These are phyloP conservation scores for Rhypophila decipiens DNA, from an alignment of 495 filamentous ascomycete genomes.

Conservation along the genomic window DNA sequence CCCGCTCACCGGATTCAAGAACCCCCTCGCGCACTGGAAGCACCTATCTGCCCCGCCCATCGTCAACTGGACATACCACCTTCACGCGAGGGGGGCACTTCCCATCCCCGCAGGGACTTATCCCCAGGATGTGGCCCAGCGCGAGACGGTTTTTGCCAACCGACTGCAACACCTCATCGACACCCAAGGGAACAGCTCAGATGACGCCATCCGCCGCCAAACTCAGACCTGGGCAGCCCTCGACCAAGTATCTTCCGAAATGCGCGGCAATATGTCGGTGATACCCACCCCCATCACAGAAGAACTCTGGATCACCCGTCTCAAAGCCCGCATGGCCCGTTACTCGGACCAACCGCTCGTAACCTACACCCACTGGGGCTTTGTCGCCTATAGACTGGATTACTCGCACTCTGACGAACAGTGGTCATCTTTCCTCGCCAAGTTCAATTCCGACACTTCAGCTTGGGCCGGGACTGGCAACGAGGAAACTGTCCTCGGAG, in stretches of 20 bases:
- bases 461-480: slow-evolving; percentile 4
- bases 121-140: background rate
- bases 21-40: slow-evolving; percentile 5
- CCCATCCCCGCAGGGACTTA: background rate
- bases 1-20: slow-evolving; percentile 8
- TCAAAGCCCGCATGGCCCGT: background rate
- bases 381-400: slow-evolving; percentile 12
- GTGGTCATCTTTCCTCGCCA: slow-evolving; percentile 4
- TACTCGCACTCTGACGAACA: slow-evolving; percentile 5
- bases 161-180: background rate
- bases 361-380: slow-evolving; percentile 9
- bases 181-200: background rate
- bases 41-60: slow-evolving; percentile 1
- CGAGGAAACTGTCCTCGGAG: slow-evolving; percentile 1
- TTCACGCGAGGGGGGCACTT: background rate
- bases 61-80: slow-evolving; percentile 7
- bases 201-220: background rate
- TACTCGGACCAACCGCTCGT: background rate
- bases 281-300: background rate
- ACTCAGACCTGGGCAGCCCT: background rate
- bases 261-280: slow-evolving; percentile 13
- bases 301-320: slow-evolving; percentile 6
- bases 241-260: no score
- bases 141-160: background rate
- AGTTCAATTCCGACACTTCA: slow-evolving; percentile 4